These are phyloP conservation scores for Puccinia hordei DNA, from an alignment of 1,284 basidiomycete species.

Conservation along the genomic window DNA sequence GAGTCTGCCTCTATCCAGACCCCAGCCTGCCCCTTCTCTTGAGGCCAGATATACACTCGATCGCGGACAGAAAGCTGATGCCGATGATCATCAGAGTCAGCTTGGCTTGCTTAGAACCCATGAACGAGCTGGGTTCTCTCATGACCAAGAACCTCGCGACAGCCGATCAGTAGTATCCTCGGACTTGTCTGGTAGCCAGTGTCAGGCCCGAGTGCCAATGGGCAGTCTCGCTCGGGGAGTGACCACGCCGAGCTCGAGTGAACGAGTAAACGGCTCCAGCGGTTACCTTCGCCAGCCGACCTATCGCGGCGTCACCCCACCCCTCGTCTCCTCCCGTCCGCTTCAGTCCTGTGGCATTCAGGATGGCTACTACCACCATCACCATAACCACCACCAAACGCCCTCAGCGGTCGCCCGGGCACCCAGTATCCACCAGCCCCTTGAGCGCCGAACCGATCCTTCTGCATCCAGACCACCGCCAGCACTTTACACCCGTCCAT, in stretches of 20 bases:
- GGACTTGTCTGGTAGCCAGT: background rate
- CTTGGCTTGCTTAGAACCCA: background rate
- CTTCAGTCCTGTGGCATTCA: background rate
- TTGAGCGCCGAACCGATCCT: background rate
- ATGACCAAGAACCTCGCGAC: background rate
- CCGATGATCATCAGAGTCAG: background rate
- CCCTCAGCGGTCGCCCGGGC: background rate
- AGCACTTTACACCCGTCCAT: background rate
- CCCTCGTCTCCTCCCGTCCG: background rate
- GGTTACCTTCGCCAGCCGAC: background rate
- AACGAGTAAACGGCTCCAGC: background rate
- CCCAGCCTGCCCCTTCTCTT: background rate
- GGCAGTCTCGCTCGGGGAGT: background rate
- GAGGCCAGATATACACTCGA: background rate
- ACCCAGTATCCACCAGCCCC: background rate
- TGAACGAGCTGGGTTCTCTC: background rate
- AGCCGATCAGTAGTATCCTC: background rate
- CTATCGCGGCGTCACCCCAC: constrained; percentile 14
- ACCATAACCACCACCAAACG: background rate
- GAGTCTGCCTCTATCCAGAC: background rate
- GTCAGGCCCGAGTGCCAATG: background rate
- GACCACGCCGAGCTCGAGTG: background rate
- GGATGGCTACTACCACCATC: background rate
- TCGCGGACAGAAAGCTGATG: background rate
- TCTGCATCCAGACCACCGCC: background rate